A percentile compares a stretch with the other conserved stretches of the same genome.
phyloP scores from a whole-genome alignment of 2,329 filamentous ascomycete genomes.

The Neofusicoccum umdonicola region DNA sequence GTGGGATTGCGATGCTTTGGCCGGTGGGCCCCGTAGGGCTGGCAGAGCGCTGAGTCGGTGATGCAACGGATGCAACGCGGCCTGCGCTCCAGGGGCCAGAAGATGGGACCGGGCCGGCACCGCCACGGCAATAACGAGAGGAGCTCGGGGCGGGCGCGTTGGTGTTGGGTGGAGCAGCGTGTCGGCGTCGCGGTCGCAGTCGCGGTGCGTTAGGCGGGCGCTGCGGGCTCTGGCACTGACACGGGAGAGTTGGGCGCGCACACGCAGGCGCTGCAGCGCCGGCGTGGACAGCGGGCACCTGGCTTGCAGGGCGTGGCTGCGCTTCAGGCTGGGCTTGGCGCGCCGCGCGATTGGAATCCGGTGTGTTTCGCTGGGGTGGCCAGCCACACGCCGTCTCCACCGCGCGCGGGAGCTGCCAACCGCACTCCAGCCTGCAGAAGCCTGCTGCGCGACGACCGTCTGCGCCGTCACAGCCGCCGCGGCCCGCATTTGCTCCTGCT shows the following conservation, averaged over 20 bases:
- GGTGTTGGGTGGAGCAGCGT: conserved; percentile 4
- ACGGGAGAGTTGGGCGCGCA: neutral
- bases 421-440: neutral
- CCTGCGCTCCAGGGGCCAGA: conserved; percentile 18
- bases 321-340: neutral
- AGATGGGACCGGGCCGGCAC: conserved; percentile 13
- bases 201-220: neutral
- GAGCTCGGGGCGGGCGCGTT: conserved; percentile 20
- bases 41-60: conserved; percentile 19
- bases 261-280: neutral
- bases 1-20: conserved; percentile 17
- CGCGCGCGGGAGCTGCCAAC: neutral
- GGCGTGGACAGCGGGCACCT: neutral
- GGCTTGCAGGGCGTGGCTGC: neutral
- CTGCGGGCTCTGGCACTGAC: too few relatives aligned
- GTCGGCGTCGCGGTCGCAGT: neutral
- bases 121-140: conserved; percentile 18
- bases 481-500: neutral
- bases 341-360: neutral
- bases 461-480: conserved; percentile 2
- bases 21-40: conserved; percentile 22
- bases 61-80: conserved; percentile 20
- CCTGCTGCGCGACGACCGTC: neutral
- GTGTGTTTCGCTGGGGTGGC: neutral
- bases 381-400: conserved; percentile 1